Conservation (phyloP, 2,329 filamentous ascomycete species). For the Aspergillus neotritici region DNA sequence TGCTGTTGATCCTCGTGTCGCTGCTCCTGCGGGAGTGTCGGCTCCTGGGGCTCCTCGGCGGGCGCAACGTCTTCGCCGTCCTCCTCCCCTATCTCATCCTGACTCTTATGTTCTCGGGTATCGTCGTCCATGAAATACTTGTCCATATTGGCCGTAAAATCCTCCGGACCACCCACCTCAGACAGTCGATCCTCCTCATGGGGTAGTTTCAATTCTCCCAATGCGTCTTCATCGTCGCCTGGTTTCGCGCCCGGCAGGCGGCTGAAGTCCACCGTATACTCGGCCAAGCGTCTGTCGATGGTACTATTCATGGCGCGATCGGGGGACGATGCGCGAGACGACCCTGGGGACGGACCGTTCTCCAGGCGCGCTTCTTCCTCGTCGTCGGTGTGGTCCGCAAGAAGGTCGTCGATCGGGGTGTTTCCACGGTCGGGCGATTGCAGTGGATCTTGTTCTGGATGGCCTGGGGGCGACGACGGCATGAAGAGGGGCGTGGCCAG, state of each 20-base stretch:
- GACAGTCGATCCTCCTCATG: conserved; percentile 29
- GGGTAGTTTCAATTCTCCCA: conserved; percentile 21
- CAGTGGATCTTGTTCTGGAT: conserved; percentile 12
- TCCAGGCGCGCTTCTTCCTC: conserved; percentile 4
- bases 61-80: conserved; percentile 3
- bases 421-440: conserved; percentile 19
- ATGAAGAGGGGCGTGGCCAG: conserved; percentile 34
- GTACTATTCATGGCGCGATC: conserved; percentile 24
- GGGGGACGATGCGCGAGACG: conserved; percentile 17
- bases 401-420: conserved; percentile 20
- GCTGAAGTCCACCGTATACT: conserved; percentile 38
- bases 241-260: conserved; percentile 29
- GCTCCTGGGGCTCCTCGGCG: background rate
- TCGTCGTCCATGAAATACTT: conserved; percentile 33
- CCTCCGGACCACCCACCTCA: conserved; percentile 37
- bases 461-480: conserved; percentile 31
- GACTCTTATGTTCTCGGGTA: conserved; percentile 11
- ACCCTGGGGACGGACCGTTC: conserved; percentile 9
- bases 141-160: conserved; percentile 40
- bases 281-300: conserved; percentile 36
- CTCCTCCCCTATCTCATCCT: conserved; percentile 6
- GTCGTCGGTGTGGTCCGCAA: conserved; percentile 5
- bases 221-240: conserved; percentile 18
- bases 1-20: conserved; percentile 15
- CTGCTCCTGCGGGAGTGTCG: conserved; percentile 6